A percentile compares a stretch with the other conserved stretches of the same genome.
Conservation (phyloP, 2,329 filamentous ascomycete genomes). For the Nothomitra cinnamomea region DNA sequence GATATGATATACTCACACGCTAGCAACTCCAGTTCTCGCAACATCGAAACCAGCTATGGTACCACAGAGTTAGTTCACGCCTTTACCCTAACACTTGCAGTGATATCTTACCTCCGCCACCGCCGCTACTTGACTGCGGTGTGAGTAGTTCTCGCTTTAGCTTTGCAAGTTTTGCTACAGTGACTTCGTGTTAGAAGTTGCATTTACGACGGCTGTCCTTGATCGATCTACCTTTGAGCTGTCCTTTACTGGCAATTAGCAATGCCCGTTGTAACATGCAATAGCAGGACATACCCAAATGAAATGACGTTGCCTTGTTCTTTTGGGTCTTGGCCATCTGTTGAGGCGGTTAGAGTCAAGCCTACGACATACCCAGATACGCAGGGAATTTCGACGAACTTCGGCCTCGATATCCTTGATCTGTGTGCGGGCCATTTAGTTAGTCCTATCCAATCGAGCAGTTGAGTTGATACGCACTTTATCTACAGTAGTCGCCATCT, state of each 20-base stretch:
- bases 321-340: conserved; percentile 95
- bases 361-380: not conserved
- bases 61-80: conserved; percentile 4
- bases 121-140: conserved; percentile 61
- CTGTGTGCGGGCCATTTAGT: conserved; percentile 26
- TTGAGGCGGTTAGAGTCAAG: not conserved
- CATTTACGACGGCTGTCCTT: not conserved
- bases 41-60: conserved; percentile 74
- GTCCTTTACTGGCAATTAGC: conserved; percentile 30
- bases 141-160: conserved; percentile 91
- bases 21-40: conserved; percentile 90
- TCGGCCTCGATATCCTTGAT: conserved; percentile 96
- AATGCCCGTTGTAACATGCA: not conserved
- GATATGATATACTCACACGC: conserved; percentile 38
- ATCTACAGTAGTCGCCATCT: conserved; percentile 92
- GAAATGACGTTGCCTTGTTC: conserved; percentile 88
- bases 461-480: conserved; percentile 44
- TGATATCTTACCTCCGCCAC: conserved; percentile 40
- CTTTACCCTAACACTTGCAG: conserved; percentile 1
- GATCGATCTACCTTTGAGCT: conserved; percentile 46
- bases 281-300: conserved; percentile 45
- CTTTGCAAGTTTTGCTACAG: conserved; percentile 76
- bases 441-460: not conserved
- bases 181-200: not conserved
- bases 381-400: conserved; percentile 34